Evolutionary conservation across 768 basidiomycete species (phyloP).

Genomic region (Suillus subalutaceus): DNA sequence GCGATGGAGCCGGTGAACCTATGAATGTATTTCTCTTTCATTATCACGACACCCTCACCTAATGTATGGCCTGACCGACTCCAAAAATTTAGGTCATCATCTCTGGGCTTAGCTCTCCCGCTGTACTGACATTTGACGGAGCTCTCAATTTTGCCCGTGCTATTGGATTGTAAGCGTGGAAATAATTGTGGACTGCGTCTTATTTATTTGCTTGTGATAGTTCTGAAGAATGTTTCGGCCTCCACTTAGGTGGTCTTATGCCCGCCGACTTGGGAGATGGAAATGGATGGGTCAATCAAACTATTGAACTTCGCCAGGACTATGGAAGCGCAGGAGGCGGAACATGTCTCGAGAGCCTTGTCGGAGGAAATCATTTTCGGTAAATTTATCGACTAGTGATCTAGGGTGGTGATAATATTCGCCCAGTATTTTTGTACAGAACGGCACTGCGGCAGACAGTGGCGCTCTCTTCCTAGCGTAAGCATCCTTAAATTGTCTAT

Average conservation of each 20-base stretch:
- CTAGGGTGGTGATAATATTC: background rate
- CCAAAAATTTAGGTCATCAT: constrained; percentile 54
- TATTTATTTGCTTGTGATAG: constrained; percentile 23
- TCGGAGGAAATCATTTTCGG: constrained; percentile 55
- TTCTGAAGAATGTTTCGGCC: constrained; percentile 41
- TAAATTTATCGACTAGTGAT: constrained; percentile 12
- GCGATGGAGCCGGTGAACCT: constrained; percentile 43
- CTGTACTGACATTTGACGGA: constrained; percentile 57
- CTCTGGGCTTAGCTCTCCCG: constrained; percentile 61
- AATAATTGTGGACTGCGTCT: constrained; percentile 7
- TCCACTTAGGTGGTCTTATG: constrained; percentile 39
- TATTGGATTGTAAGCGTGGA: constrained; percentile 58
- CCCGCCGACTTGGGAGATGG: constrained; percentile 53
- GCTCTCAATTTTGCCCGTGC: constrained; percentile 62
- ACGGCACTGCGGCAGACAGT: constrained; percentile 53
- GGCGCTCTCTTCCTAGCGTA: constrained; percentile 64
- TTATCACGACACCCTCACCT: background rate
- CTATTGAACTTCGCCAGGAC: constrained; percentile 47
- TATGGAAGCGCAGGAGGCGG: constrained; percentile 38
- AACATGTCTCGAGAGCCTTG: constrained; percentile 48
- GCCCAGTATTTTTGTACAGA: constrained; percentile 58
- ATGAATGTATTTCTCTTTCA: constrained; percentile 41
- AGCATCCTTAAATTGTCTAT: constrained; percentile 19
- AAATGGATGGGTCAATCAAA: constrained; percentile 46
- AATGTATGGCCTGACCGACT: background rate